These are phyloP conservation scores for Vinca minor DNA, from an alignment of 257 asterid genomes.

Conservation along the genomic window DNA sequence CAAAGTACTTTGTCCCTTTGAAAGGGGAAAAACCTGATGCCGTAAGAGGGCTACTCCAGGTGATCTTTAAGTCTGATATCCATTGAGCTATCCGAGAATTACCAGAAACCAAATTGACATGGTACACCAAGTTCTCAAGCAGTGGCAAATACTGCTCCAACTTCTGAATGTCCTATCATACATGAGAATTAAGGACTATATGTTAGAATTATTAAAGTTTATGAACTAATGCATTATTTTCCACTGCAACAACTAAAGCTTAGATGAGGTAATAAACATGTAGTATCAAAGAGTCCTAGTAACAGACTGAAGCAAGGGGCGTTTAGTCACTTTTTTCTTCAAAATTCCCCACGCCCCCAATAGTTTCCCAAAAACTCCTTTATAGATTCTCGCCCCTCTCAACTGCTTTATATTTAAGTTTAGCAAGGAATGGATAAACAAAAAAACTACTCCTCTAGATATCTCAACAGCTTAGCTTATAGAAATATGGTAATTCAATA, in stretches of 20 bases:
- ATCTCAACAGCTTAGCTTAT: neutral
- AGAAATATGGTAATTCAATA: neutral
- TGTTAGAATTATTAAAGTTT: neutral
- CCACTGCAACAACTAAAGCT: neutral
- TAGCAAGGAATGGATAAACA: neutral
- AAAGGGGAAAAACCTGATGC: constrained; percentile 28
- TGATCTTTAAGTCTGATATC: constrained; percentile 38
- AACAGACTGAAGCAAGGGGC: no score
- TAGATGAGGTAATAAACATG: neutral
- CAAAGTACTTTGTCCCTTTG: constrained; percentile 35
- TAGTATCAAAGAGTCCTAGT: neutral
- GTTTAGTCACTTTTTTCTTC: no score
- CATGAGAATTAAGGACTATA: constrained; percentile 7
- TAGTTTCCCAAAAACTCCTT: no score
- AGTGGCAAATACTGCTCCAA: constrained; percentile 58
- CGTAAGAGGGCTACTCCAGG: constrained; percentile 52
- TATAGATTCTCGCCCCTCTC: no score
- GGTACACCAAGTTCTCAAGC: constrained; percentile 40
- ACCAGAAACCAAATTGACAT: constrained; percentile 16
- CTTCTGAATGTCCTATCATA: constrained; percentile 50
- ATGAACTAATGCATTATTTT: neutral
- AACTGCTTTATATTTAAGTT: no score
- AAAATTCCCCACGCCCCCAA: no score
- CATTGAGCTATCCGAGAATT: constrained; percentile 18
- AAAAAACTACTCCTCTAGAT: neutral